Base-by-base conservation (phyloP, 768 basidiomycete genomes). In the Auricularia heimuer region DNA sequence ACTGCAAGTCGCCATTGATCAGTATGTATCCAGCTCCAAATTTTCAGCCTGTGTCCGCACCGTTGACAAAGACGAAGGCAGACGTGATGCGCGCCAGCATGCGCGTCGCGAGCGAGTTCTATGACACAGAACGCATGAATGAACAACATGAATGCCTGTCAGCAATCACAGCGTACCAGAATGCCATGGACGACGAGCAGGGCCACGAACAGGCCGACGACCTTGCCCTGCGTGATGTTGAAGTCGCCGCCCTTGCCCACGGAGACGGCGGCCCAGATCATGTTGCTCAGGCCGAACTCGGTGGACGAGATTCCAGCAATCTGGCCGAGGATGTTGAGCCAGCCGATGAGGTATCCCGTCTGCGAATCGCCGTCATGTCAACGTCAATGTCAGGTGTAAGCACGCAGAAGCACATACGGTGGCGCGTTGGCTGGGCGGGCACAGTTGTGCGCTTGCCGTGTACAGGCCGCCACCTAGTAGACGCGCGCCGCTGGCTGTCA, bases 241-340 rank as follows among this genome's bases (percentile, higher is more conserved):
- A 83, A 88, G 62, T 83, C 73, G 10, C 83, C 86, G 63, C 83
- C 81, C 71, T 79, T 83, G 64, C 81, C 84, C 60, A 89, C 74
- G 21, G 80, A 81, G 39, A 87, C 87, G 3, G 90, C 90, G n/a
- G 85, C 85, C 78, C 87, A 82, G 47, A 90, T 88, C 89, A 90
- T 91, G 71, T 81, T 83, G 24, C 87, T 80, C 24, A 90, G 79
- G 34, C 90, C 77, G 67, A 75, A 77, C 65, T 77, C 77, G n/a
- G 77, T 79, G 2, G 74, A 76, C 6, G 92, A 88, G 61, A 93
- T 79, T 35, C 92, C 92, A 12, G 92, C 90, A 64, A 92, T 84
- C 75, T 93, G 91, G 42, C 90, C 89, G 16, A 91, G 82, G 51
- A 91, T 85, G 71, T 93, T 93, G 54, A 93, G 80, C 89, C 89